phyloP scores from a whole-genome alignment of 2,329 filamentous ascomycete species.

The Cercospora nicotianae region DNA sequence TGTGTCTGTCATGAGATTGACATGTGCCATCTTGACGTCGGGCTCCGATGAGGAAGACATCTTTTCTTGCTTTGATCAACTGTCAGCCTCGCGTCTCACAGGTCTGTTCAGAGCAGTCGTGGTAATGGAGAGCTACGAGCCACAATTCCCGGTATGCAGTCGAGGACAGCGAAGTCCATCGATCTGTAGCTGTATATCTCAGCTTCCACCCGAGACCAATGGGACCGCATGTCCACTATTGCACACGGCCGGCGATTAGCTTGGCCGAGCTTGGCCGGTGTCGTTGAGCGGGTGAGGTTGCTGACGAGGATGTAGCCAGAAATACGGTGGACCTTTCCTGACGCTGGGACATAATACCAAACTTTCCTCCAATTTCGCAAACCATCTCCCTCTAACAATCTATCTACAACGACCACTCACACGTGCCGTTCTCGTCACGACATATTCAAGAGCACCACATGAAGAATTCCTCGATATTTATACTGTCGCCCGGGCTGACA shows the following conservation, averaged over 20 bases:
- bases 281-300: neutral
- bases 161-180: neutral
- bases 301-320: neutral
- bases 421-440: neutral
- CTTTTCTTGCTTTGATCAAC: neutral
- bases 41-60: neutral
- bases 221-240: neutral
- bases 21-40: constrained; percentile 24
- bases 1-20: constrained; percentile 27
- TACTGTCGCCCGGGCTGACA: neutral
- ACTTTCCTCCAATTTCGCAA: neutral
- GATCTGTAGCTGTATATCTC: neutral
- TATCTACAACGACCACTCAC: neutral
- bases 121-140: neutral
- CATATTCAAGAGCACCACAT: neutral
- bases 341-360: neutral
- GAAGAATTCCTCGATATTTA: neutral
- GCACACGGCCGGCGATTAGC: neutral
- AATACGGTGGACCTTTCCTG: neutral
- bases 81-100: neutral
- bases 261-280: constrained; percentile 4
- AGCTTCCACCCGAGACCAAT: neutral
- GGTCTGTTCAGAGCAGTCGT: neutral
- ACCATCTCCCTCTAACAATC: neutral
- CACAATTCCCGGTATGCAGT: neutral